Evolutionary conservation across 352 stramenopile genomes (phyloP).

Genomic region (Hyphochytrium catenoides): DNA sequence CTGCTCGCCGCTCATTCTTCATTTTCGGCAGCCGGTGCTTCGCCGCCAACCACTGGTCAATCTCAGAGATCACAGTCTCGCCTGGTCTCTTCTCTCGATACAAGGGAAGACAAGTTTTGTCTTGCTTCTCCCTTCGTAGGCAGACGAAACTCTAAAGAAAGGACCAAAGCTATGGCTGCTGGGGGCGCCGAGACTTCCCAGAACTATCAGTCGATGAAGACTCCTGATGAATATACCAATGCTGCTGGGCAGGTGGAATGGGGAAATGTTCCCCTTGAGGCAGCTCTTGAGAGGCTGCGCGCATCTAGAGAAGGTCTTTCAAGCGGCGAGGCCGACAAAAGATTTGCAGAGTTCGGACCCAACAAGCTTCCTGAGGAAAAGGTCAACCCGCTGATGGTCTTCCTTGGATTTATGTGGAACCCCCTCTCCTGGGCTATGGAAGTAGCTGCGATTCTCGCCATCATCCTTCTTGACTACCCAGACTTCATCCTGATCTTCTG

Average conservation of each 20-base stretch:
- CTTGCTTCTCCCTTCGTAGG: too few species aligned
- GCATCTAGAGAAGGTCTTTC: constrained; percentile 33
- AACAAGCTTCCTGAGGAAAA: constrained; percentile 54
- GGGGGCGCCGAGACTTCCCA: too few species aligned
- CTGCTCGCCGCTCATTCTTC: too few species aligned
- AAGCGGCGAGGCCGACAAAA: constrained; percentile 36
- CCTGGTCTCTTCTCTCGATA: too few species aligned
- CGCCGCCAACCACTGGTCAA: too few species aligned
- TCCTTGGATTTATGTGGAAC: constrained; percentile 54
- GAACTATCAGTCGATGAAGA: too few species aligned
- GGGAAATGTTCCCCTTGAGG: constrained; percentile 37
- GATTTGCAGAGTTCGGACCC: constrained; percentile 36
- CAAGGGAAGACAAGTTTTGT: too few species aligned
- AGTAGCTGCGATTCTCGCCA: constrained; percentile 31
- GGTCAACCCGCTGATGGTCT: constrained; percentile 45
- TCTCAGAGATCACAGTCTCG: too few species aligned
- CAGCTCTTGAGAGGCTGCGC: constrained; percentile 51
- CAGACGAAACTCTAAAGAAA: too few species aligned
- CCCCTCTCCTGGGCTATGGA: constrained; percentile 56
- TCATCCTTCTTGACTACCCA: constrained; percentile 42
- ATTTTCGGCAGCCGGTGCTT: too few species aligned
- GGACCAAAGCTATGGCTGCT: too few species aligned
- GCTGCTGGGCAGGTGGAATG: constrained; percentile 45
- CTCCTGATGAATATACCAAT: constrained; percentile 52
- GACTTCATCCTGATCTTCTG: constrained; percentile 42